Percentiles rank a stretch among this genome's conserved stretches.
Evolutionary conservation across 2,329 filamentous ascomycete genomes (phyloP).

Genomic region (Dothistroma septosporum): DNA sequence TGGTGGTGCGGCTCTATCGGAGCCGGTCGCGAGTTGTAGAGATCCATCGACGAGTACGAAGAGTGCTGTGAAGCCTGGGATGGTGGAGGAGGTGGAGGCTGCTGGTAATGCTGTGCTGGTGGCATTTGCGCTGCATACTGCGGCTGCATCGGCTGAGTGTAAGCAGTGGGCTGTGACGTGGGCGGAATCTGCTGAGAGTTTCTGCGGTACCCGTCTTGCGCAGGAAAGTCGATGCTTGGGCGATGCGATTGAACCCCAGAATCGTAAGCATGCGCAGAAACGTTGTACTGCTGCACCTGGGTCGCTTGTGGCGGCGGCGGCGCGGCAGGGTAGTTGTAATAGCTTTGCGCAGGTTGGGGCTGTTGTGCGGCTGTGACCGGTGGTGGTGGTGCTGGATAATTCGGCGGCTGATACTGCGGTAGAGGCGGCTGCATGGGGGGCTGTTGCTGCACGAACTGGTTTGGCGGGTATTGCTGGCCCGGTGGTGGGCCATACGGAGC

Average conservation of each 20-base stretch:
- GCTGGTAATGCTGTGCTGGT: slow-evolving; percentile 31
- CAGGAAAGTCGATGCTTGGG: slow-evolving; percentile 39
- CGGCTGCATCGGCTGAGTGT: slow-evolving; percentile 34
- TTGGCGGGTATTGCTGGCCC: slow-evolving; percentile 25
- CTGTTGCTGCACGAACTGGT: slow-evolving; percentile 29
- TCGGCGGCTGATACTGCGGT: slow-evolving; percentile 27
- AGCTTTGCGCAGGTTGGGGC: slow-evolving; percentile 31
- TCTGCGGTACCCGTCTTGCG: slow-evolving; percentile 40
- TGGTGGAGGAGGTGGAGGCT: slow-evolving; percentile 19
- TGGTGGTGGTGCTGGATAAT: slow-evolving; percentile 23
- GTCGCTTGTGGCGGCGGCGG: slow-evolving; percentile 35
- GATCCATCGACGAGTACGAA: slow-evolving; percentile 23
- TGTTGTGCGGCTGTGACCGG: slow-evolving; percentile 12
- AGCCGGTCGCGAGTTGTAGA: slow-evolving; percentile 19
- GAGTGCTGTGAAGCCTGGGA: slow-evolving; percentile 16
- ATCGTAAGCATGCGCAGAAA: slow-evolving; percentile 28
- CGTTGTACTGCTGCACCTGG: slow-evolving; percentile 37
- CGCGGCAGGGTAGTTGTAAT: slow-evolving; percentile 38
- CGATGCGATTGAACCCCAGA: slow-evolving; percentile 32
- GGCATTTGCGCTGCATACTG: slow-evolving; percentile 31
- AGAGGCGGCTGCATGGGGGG: slow-evolving; percentile 35
- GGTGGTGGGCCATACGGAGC: slow-evolving; percentile 35
- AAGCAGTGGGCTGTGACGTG: slow-evolving; percentile 31
- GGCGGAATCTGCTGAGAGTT: slow-evolving; percentile 40
- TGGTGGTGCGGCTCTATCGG: slow-evolving; percentile 27